phyloP scores from a whole-genome alignment of 495 filamentous ascomycete genomes.

The Daldinia vernicosa region DNA sequence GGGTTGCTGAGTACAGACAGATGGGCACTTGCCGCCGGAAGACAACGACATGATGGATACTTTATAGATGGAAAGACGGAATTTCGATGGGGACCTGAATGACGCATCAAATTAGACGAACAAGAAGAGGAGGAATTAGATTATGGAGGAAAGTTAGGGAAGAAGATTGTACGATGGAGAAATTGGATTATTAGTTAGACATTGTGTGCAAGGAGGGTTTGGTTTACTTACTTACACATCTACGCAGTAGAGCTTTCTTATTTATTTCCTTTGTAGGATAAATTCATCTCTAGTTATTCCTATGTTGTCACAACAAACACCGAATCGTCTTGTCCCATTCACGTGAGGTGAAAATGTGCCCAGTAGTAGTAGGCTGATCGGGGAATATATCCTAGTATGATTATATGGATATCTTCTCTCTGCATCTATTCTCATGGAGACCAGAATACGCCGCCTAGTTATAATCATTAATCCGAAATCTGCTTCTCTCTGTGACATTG shows the following conservation, averaged over 20 bases:
- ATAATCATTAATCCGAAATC: slow-evolving; percentile 6
- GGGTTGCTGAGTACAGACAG: too few relatives aligned
- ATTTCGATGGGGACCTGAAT: neutral
- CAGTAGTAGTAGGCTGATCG: neutral
- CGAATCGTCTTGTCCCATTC: neutral
- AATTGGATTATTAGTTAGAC: neutral
- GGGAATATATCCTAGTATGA: slow-evolving; percentile 6
- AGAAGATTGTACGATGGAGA: neutral
- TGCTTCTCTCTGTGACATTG: slow-evolving; percentile 11
- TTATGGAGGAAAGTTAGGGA: neutral
- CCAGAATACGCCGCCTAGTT: neutral
- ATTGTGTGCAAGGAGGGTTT: neutral
- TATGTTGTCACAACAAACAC: neutral
- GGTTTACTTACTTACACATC: slow-evolving; percentile 16
- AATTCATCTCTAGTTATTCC: neutral
- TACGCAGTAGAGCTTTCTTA: slow-evolving; percentile 15
- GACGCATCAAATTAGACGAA: neutral
- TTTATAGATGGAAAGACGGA: too few relatives aligned
- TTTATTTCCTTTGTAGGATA: slow-evolving; percentile 14
- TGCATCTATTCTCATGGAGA: slow-evolving; percentile 1
- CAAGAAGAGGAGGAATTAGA: neutral
- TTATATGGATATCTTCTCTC: slow-evolving; percentile 3
- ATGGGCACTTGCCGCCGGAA: too few relatives aligned
- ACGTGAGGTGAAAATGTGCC: neutral
- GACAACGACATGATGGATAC: too few relatives aligned